phyloP scores from a whole-genome alignment of 257 asterid genomes.

The Nicotiana attenuata region DNA sequence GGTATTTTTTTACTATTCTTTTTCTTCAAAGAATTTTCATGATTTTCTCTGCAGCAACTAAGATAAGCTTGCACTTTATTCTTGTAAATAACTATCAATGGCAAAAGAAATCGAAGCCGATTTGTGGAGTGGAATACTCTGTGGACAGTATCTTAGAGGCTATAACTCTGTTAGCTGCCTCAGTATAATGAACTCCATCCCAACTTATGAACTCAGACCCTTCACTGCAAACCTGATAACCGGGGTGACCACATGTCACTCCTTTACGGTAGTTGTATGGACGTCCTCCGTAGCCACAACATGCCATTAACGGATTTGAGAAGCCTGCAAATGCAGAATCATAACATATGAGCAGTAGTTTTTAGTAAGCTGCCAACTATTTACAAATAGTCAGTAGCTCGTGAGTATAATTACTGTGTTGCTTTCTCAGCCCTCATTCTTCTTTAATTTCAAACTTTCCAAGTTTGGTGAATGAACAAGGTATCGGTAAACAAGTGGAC shows the following conservation, averaged over 20 bases:
- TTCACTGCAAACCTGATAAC: conserved; percentile 52
- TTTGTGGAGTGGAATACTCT: conserved; percentile 52
- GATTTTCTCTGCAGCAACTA: not conserved
- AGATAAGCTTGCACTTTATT: not conserved
- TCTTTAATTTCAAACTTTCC: no score
- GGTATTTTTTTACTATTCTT: not conserved
- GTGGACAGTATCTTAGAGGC: conserved; percentile 62
- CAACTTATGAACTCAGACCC: conserved; percentile 47
- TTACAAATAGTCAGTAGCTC: not conserved
- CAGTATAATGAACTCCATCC: conserved; percentile 89
- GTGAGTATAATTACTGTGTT: not conserved
- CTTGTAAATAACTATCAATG: conserved; percentile 21
- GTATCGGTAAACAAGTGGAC: no score
- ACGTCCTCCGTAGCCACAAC: conserved; percentile 87
- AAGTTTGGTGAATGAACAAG: no score
- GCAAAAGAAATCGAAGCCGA: conserved; percentile 60
- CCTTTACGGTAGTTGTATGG: conserved; percentile 60
- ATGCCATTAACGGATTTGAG: conserved; percentile 63
- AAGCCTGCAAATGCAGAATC: conserved; percentile 39
- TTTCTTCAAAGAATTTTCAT: not conserved
- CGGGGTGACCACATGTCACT: conserved; percentile 55
- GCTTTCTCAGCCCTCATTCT: not conserved
- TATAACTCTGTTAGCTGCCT: conserved; percentile 63
- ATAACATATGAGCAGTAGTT: no score
- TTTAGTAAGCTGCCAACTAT: not conserved